Conservation (phyloP, 2,329 filamentous ascomycete species). For the Stemphylium vesicarium region DNA sequence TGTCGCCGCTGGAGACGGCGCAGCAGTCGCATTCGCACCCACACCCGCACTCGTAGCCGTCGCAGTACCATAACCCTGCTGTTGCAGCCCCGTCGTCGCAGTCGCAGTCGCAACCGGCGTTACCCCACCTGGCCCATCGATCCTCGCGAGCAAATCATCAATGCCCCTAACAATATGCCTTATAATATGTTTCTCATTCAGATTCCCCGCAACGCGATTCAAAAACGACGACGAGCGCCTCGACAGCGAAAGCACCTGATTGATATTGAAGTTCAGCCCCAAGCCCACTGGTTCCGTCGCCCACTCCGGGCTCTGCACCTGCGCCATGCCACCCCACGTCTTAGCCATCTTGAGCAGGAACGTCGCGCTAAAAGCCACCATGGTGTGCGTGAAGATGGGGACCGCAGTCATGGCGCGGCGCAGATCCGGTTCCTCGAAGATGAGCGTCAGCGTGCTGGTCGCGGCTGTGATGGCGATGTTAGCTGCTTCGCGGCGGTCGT, state of each 20-base stretch:
- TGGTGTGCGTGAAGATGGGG: constrained; percentile 60
- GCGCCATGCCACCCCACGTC: constrained; percentile 50
- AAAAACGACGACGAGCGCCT: constrained; percentile 35
- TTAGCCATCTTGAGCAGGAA: constrained; percentile 59
- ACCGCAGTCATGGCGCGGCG: constrained; percentile 53
- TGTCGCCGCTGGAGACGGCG: background rate
- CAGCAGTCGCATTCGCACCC: too few species aligned
- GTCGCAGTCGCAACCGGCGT: constrained; percentile 21
- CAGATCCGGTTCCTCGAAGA: constrained; percentile 55
- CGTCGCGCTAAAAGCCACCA: constrained; percentile 61
- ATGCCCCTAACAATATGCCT: constrained; percentile 41
- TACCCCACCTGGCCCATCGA: constrained; percentile 21
- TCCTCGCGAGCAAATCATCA: constrained; percentile 33
- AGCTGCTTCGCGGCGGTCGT: constrained; percentile 50
- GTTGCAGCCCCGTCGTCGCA: background rate
- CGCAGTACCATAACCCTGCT: too few species aligned
- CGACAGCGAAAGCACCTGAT: constrained; percentile 37
- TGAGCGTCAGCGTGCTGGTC: constrained; percentile 54
- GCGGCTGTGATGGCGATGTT: constrained; percentile 56
- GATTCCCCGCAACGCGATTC: constrained; percentile 31
- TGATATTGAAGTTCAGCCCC: constrained; percentile 41
- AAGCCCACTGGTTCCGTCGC: constrained; percentile 34
- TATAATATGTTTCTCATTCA: constrained; percentile 41
- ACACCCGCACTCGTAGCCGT: too few species aligned
- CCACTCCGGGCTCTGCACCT: constrained; percentile 35